These are phyloP conservation scores for Aspergillus mulundensis DNA, from an alignment of 495 filamentous ascomycete species.

Conservation along the genomic window DNA sequence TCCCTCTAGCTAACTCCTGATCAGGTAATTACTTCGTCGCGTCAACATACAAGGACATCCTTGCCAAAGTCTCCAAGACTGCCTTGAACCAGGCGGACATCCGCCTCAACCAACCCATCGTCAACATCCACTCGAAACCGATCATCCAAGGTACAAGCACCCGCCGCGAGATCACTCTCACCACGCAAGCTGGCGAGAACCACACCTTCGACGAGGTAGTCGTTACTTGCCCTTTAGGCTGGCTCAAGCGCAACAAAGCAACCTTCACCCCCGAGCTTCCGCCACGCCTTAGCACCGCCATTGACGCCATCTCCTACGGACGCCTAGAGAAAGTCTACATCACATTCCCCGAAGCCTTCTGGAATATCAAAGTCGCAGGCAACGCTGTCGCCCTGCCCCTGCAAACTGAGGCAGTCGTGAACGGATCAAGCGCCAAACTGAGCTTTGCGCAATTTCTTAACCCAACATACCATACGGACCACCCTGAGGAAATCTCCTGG, in stretches of 20 bases:
- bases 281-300: conserved; percentile 60
- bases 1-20: no score
- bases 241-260: conserved; percentile 71
- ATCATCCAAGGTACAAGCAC: conserved; percentile 12
- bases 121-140: conserved; percentile 38
- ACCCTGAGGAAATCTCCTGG: conserved; percentile 67
- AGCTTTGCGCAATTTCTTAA: conserved; percentile 42
- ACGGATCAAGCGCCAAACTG: conserved; percentile 11
- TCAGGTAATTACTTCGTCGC: conserved; percentile 85
- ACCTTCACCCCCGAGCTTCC: conserved; percentile 71
- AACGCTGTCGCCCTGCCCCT: background rate
- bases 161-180: conserved; percentile 44
- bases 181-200: conserved; percentile 47
- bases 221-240: conserved; percentile 80
- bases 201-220: conserved; percentile 79
- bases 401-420: background rate
- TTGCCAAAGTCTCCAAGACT: conserved; percentile 61
- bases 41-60: conserved; percentile 76
- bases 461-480: conserved; percentile 58
- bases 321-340: conserved; percentile 90
- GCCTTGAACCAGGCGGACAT: conserved; percentile 62
- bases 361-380: conserved; percentile 32
- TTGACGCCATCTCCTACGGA: conserved; percentile 78
- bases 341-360: conserved; percentile 72
- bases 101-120: conserved; percentile 52